Evolutionary conservation across 805 yeast genomes (phyloP), one percentile per base, ranked within the genome.

Genomic region (Danielia reshetovae): DNA sequence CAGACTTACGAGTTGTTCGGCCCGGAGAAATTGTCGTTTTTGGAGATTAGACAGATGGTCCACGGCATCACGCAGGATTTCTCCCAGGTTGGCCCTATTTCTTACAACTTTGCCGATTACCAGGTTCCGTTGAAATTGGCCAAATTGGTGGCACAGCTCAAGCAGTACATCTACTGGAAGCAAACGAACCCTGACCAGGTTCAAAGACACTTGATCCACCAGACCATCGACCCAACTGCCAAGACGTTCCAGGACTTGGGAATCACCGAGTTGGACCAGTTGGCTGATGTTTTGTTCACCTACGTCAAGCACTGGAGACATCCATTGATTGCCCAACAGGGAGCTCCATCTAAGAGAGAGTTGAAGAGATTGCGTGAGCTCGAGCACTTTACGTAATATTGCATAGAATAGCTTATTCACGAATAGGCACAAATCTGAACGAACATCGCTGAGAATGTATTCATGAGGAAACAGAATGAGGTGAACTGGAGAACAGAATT

Each of bases 1-100:
- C 73, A 82, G 60, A 71, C 81, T 32, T 86, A 62, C 59, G 95
- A 86, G 62, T 71, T 86, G 44, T 68, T 63, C 51, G 95, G 95
- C 9, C 74, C 79, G n/a, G 83, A 83, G 58, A 67, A 70, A 49
- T 75, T 77, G 57, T 55, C 80, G 8, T 70, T 72, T 51, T 59
- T 60, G 39, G 85, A 85, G 55, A 72, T 86, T 43, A 74, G 87
- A 60, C 80, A 77, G 51, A 67, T 81, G 77, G 70, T 85, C 45
- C 78, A 79, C 55, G 76, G 77, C 43, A 75, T 76, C 43, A 77
- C 81, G 30, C 72, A 67, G 52, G 65, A 67, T 48, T 63, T 56
- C 52, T 52, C 72, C 26, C 66, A 64, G 49, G 65, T 60, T 30
- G 73, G 73, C 34, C 68, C 72, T n/a, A 43, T 67, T 29, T 52